These are phyloP conservation scores for Xylaria multiplex DNA, from an alignment of 2,329 filamentous ascomycete genomes.

Conservation along the genomic window DNA sequence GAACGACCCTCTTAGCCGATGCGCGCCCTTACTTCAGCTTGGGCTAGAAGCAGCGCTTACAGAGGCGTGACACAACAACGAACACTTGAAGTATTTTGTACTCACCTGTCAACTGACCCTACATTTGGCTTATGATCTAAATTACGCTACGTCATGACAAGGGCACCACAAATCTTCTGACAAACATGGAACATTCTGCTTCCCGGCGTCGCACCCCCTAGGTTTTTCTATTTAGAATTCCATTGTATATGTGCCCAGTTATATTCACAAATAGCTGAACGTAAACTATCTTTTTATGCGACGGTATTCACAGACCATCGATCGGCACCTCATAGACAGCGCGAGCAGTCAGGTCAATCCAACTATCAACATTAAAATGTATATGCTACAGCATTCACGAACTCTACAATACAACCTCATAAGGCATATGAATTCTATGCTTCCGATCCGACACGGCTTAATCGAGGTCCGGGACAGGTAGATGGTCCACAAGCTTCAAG, in stretches of 20 bases:
- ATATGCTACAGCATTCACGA: constrained; percentile 7
- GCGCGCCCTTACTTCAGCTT: not conserved
- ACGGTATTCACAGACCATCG: not conserved
- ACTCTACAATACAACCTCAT: not conserved
- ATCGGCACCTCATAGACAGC: not conserved
- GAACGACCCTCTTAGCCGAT: not conserved
- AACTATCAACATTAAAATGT: constrained; percentile 3
- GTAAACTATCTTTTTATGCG: not conserved
- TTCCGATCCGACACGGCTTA: constrained; percentile 39
- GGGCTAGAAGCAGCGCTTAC: not conserved
- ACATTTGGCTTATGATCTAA: not conserved
- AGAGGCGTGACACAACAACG: not conserved
- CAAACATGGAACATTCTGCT: not conserved
- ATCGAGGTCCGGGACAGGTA: constrained; percentile 77
- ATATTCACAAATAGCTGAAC: not conserved
- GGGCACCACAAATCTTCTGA: not conserved
- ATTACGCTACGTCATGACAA: not conserved
- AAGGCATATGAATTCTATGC: not conserved
- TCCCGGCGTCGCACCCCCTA: not conserved
- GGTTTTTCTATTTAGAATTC: not conserved
- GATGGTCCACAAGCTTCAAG: constrained; percentile 78
- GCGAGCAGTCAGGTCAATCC: not conserved
- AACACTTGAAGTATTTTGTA: not conserved
- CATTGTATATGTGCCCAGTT: not conserved
- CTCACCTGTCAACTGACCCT: not conserved